These are phyloP conservation scores for Ogataea philodendri DNA, from an alignment of 805 yeast genomes.

Conservation along the genomic window DNA sequence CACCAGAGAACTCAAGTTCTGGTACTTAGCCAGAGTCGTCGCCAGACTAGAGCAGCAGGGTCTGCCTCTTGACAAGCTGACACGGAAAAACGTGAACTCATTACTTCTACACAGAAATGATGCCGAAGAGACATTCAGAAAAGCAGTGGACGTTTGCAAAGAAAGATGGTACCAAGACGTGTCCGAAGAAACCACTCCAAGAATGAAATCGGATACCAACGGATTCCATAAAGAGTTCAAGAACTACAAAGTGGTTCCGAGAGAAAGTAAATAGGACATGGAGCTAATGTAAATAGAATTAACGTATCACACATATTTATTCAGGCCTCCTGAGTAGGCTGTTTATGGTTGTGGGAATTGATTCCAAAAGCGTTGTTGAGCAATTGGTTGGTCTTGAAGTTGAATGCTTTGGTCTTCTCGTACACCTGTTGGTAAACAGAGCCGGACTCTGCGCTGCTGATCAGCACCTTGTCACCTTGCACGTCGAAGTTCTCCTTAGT, in stretches of 20 bases:
- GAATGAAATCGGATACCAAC: constrained; percentile 29
- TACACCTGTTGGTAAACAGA: constrained; percentile 66
- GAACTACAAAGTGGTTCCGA: constrained; percentile 34
- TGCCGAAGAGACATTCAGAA: constrained; percentile 53
- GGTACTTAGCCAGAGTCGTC: constrained; percentile 76
- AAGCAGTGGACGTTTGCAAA: constrained; percentile 60
- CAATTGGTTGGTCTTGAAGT: constrained; percentile 57
- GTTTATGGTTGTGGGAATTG: constrained; percentile 16
- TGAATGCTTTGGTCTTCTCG: constrained; percentile 64
- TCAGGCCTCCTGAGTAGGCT: constrained; percentile 16
- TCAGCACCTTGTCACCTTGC: constrained; percentile 45
- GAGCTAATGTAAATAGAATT: constrained; percentile 12
- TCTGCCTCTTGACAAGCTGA: constrained; percentile 48
- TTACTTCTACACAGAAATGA: constrained; percentile 45
- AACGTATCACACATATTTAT: constrained; percentile 10
- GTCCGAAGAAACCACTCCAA: constrained; percentile 28
- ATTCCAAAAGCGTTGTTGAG: constrained; percentile 42
- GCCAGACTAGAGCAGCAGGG: constrained; percentile 75
- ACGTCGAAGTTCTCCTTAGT: constrained; percentile 38
- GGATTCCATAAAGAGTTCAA: constrained; percentile 33
- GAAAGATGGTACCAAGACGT: constrained; percentile 39
- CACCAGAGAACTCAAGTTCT: constrained; percentile 63
- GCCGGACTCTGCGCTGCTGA: constrained; percentile 52
- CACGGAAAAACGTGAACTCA: constrained; percentile 55
- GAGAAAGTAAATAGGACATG: constrained; percentile 17